Evolutionary conservation across 1,139 yeast genomes (phyloP).

Genomic region (Arxiozyma telluris): DNA sequence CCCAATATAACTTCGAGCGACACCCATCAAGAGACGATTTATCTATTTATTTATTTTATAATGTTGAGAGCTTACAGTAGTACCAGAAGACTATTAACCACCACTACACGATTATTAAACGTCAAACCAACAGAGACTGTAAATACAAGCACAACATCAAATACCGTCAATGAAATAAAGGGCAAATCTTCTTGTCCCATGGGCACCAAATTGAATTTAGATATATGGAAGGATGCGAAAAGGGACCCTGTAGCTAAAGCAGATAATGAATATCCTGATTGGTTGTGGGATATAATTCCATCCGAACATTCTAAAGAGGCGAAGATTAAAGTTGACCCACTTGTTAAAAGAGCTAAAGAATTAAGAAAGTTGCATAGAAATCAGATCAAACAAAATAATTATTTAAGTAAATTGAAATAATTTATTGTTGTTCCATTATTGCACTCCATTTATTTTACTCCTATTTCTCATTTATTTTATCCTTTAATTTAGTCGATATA

Average conservation of each 20-base stretch:
- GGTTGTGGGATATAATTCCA: slow-evolving; percentile 73
- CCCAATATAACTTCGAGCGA: not conserved
- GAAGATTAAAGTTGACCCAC: not conserved
- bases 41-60: not conserved
- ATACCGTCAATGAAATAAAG: not conserved
- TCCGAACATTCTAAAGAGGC: slow-evolving; percentile 37
- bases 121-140: not conserved
- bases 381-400: slow-evolving; percentile 70
- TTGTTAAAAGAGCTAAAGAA: slow-evolving; percentile 30
- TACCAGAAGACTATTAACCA: slow-evolving; percentile 2
- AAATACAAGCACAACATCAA: not conserved
- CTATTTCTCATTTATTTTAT: not conserved
- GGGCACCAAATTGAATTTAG: slow-evolving; percentile 75
- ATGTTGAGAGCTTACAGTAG: not conserved
- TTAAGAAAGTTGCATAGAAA: slow-evolving; percentile 60
- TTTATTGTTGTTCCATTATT: not conserved
- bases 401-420: slow-evolving; percentile 35
- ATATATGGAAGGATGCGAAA: slow-evolving; percentile 66
- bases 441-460: not conserved
- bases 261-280: slow-evolving; percentile 83
- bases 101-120: slow-evolving; percentile 1
- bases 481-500: not conserved
- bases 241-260: slow-evolving; percentile 82
- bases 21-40: not conserved
- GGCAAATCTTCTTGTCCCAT: slow-evolving; percentile 44